A percentile compares a stretch with the other conserved stretches of the same genome.
Evolutionary conservation across 305 asterid species (phyloP).

Genomic region (Solanum hybrid): DNA sequence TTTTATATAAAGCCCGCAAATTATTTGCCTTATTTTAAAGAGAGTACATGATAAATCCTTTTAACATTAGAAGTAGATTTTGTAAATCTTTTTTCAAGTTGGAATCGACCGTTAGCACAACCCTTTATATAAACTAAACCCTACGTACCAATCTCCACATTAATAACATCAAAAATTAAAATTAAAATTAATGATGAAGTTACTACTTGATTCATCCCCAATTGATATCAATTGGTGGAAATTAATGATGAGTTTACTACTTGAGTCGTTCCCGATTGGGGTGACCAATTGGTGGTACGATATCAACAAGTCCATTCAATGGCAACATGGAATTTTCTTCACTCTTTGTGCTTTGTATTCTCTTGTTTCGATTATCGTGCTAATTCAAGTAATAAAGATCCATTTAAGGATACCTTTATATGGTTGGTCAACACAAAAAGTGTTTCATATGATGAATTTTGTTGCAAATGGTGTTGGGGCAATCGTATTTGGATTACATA

Average conservation of each 20-base stretch:
- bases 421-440: conserved; percentile 98
- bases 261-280: conserved; percentile 30
- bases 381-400: conserved; percentile 72
- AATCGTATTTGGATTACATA: conserved; percentile 68
- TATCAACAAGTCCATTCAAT: conserved; percentile 59
- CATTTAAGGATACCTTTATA: conserved; percentile 84
- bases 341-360: conserved; percentile 64
- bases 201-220: neutral
- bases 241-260: conserved; percentile 42
- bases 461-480: conserved; percentile 92
- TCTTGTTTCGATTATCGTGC: conserved; percentile 63
- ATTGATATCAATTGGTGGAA: no score
- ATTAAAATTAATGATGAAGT: neutral
- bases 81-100: neutral
- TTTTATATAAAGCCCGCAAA: neutral
- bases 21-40: neutral
- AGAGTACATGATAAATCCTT: neutral
- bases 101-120: neutral
- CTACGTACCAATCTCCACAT: neutral
- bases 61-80: neutral
- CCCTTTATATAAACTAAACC: neutral
- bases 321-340: conserved; percentile 93
- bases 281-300: conserved; percentile 64
- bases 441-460: conserved; percentile 92
- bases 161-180: neutral